Base-by-base conservation (phyloP, 805 yeast species). In the Kluyveromyces nonfermentans region DNA sequence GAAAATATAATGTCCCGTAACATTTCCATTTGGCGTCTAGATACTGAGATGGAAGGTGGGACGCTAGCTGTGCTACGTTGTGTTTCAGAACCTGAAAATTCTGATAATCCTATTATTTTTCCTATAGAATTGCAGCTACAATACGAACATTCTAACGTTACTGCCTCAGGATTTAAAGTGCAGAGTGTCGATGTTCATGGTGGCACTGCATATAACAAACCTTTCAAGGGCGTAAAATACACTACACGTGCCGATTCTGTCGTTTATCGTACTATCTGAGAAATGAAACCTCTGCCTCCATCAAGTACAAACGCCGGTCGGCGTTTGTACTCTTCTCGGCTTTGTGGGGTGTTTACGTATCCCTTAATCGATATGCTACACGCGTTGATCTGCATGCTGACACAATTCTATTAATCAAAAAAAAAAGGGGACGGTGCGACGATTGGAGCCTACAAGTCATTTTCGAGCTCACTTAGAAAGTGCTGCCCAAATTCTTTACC, bases 221-320 rank as follows among this genome's bases (percentile, higher is more conserved):
- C 96, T 0, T 89, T 78, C 68, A 89, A 88, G 60, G 97, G 97
- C 1, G 96, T 89, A 17, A 84, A 88, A 57, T 89, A 89, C 57
- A 66, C 75, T 9, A 79, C 95, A 5, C 64, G 65, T 43, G 72
- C 84, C 0, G 84, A 82, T 1, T 80, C 41, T 16, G 81, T 43
- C 75, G 69, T 34, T 18, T 40, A 15, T 22, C 30, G 30, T 25
- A 3, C 12, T 3, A 25, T 10, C 14, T 25, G 12, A 25, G 30
- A 14, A 6, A 4, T 10, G 9, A 25, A 6, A 25, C 4, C n/a
- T n/a, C n/a, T n/a, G n/a, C n/a, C n/a, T n/a, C n/a, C 7, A 6
- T 10, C 3, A 25, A 25, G 30, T 10, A 25, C 30, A 25, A 25
- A 25, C 30, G 30, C 30, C 30, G 30, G 7, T 6, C 30, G 30